These are phyloP conservation scores for Dentipellis fragilis DNA, from an alignment of 768 basidiomycete genomes.

Conservation along the genomic window DNA sequence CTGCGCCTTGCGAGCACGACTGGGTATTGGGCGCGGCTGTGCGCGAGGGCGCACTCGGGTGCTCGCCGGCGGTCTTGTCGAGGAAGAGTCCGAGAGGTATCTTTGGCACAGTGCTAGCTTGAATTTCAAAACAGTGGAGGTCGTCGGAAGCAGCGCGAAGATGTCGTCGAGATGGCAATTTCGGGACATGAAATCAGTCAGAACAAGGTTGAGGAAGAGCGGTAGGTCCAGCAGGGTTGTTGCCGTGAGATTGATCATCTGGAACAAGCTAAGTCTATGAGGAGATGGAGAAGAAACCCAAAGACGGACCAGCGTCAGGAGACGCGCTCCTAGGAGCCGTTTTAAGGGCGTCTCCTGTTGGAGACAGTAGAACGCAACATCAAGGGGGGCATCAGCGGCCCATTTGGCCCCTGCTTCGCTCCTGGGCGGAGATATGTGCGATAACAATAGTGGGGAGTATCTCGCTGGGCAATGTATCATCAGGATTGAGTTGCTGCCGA, in stretches of 20 bases:
- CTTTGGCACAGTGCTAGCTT: slow-evolving; percentile 20
- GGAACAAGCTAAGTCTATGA: not conserved
- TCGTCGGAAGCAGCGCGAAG: slow-evolving; percentile 18
- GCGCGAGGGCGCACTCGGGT: slow-evolving; percentile 15
- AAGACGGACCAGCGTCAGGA: slow-evolving; percentile 21
- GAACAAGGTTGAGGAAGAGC: slow-evolving; percentile 22
- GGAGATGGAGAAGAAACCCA: not conserved
- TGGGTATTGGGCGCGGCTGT: slow-evolving; percentile 17
- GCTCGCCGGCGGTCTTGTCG: not conserved
- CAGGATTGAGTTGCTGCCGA: not conserved
- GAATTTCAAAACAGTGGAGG: slow-evolving; percentile 17
- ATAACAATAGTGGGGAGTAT: slow-evolving; percentile 44
- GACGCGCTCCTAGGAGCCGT: slow-evolving; percentile 17
- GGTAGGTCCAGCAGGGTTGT: slow-evolving; percentile 22
- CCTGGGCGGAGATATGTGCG: slow-evolving; percentile 49
- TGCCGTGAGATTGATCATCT: slow-evolving; percentile 26
- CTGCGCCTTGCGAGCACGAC: slow-evolving; percentile 5
- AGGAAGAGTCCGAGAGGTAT: slow-evolving; percentile 11
- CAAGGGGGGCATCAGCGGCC: slow-evolving; percentile 42
- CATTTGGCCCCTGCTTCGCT: slow-evolving; percentile 38
- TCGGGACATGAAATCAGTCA: slow-evolving; percentile 17
- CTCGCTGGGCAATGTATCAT: slow-evolving; percentile 20
- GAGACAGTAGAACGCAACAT: slow-evolving; percentile 26
- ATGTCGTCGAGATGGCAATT: slow-evolving; percentile 13
- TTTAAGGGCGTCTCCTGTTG: slow-evolving; percentile 16